Conservation (phyloP, 495 filamentous ascomycete species). For the Penicillium ucsense region DNA sequence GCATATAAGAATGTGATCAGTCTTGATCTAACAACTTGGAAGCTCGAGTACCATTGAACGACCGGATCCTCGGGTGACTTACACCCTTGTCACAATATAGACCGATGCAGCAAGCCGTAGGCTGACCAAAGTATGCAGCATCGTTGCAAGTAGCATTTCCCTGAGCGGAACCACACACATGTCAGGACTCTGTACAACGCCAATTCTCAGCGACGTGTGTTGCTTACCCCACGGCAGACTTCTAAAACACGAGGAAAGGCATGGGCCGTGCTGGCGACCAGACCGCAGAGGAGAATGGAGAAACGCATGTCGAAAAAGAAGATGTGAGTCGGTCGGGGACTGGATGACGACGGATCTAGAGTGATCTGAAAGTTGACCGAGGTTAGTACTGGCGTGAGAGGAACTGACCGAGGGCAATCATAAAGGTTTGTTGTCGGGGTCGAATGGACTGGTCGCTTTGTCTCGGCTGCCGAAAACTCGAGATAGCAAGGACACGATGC, state of each 20-base stretch:
- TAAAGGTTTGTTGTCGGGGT: too few species aligned
- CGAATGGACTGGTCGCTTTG: background rate
- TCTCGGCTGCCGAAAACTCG: background rate
- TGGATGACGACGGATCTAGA: background rate
- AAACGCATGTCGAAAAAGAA: conserved; percentile 9
- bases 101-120: conserved; percentile 4
- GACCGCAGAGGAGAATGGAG: conserved; percentile 8
- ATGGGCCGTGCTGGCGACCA: conserved; percentile 9
- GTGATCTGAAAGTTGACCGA: background rate
- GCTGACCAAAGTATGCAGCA: background rate
- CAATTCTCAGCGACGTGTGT: background rate
- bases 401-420: too few species aligned
- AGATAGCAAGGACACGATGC: background rate
- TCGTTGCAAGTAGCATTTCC: conserved; percentile 1
- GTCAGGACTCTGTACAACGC: background rate
- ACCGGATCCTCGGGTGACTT: background rate
- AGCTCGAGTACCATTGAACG: background rate
- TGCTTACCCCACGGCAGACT: conserved; percentile 5
- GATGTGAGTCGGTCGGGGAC: background rate
- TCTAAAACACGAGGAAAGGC: conserved; percentile 9
- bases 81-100: conserved; percentile 5
- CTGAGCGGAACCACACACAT: background rate
- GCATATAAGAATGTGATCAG: background rate
- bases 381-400: background rate
- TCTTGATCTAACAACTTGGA: too few species aligned